A percentile compares a stretch with the other conserved stretches of the same genome.
Evolutionary conservation across 2,329 filamentous ascomycete species (phyloP).

Genomic region (Furcasterigmium furcatum): DNA sequence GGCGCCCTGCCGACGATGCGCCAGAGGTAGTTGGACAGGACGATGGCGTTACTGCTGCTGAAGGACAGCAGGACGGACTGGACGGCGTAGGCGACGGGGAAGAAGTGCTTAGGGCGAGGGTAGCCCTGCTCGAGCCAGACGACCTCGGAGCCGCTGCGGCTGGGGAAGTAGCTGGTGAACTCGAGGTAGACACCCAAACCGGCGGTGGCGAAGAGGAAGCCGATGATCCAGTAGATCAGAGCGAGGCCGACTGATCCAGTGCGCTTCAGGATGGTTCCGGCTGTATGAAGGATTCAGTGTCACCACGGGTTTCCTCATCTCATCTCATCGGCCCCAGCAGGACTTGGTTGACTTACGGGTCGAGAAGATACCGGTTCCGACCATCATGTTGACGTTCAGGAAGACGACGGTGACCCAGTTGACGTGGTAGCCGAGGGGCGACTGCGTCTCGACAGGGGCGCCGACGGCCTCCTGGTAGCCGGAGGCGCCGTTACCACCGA

Average conservation of each 20-base stretch:
- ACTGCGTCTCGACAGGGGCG: conserved; percentile 56
- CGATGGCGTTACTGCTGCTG: conserved; percentile 62
- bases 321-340: too few relatives aligned
- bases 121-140: conserved; percentile 68
- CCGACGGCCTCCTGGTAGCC: conserved; percentile 58
- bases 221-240: conserved; percentile 63
- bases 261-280: conserved; percentile 53
- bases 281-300: too few relatives aligned
- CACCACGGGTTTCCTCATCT: too few relatives aligned
- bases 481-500: conserved; percentile 45
- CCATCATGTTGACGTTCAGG: conserved; percentile 60
- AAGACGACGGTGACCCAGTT: conserved; percentile 54
- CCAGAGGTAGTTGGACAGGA: conserved; percentile 62
- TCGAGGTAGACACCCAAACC: conserved; percentile 61
- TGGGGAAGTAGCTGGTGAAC: conserved; percentile 62
- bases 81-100: conserved; percentile 62
- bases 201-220: conserved; percentile 53
- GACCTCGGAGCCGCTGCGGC: conserved; percentile 62
- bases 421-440: conserved; percentile 58
- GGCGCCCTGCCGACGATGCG: conserved; percentile 47
- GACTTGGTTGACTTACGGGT: conserved; percentile 48
- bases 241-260: conserved; percentile 61
- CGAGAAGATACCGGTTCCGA: conserved; percentile 62
- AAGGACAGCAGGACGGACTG: conserved; percentile 63
- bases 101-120: conserved; percentile 60